Evolutionary conservation across 2,329 filamentous ascomycete species (phyloP).

Genomic region (Cercospora beticola): DNA sequence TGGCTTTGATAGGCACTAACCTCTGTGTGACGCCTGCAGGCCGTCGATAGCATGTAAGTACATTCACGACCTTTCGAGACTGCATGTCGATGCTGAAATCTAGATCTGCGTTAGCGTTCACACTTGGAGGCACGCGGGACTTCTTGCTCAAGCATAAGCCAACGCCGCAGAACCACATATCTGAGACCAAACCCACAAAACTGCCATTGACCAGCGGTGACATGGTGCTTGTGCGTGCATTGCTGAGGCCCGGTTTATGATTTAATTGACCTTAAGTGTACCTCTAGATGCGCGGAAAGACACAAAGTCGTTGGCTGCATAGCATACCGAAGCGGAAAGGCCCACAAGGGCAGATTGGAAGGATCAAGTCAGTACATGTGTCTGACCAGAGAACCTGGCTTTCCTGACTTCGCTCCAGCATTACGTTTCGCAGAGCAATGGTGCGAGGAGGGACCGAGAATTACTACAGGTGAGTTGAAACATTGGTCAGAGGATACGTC

Average conservation of each 20-base stretch:
- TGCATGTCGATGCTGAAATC: background rate
- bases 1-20: background rate
- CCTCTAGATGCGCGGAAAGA: slow-evolving; percentile 63
- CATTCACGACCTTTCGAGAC: background rate
- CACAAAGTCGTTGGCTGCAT: slow-evolving; percentile 76
- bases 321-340: slow-evolving; percentile 73
- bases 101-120: slow-evolving; percentile 70
- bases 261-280: background rate
- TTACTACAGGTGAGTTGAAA: slow-evolving; percentile 9
- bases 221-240: slow-evolving; percentile 59
- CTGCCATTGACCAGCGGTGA: slow-evolving; percentile 64
- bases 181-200: slow-evolving; percentile 48
- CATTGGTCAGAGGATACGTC: background rate
- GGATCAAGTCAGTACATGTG: slow-evolving; percentile 52
- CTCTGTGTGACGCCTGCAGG: background rate
- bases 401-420: slow-evolving; percentile 38
- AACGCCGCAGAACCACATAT: slow-evolving; percentile 38
- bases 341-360: slow-evolving; percentile 59
- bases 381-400: background rate
- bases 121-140: slow-evolving; percentile 69
- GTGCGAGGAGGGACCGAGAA: slow-evolving; percentile 73
- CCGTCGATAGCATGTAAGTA: background rate
- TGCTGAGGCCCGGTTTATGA: background rate
- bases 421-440: slow-evolving; percentile 73
- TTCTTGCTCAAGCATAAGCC: slow-evolving; percentile 81